Conservation (phyloP, 192 early-diverging fungal species). For the Coemansia sp. region DNA sequence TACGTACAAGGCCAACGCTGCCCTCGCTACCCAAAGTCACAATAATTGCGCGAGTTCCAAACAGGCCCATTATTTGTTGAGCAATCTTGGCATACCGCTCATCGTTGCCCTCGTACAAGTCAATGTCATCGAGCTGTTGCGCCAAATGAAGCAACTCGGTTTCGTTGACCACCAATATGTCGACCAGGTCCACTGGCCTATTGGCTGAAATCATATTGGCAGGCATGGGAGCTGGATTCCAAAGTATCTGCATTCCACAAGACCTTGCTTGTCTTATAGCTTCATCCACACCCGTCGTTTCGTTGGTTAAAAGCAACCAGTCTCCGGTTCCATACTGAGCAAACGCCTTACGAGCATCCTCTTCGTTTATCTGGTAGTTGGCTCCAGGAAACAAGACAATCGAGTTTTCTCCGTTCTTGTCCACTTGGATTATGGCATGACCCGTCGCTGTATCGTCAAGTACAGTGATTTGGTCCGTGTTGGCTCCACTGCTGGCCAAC, state of each 20-base stretch:
- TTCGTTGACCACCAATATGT: constrained; percentile 81
- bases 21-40: constrained; percentile 36
- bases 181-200: constrained; percentile 56
- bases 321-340: constrained; percentile 59
- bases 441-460: constrained; percentile 66
- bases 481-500: constrained; percentile 63
- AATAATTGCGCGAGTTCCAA: constrained; percentile 16
- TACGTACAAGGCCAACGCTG: constrained; percentile 30
- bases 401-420: constrained; percentile 72
- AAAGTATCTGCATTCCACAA: constrained; percentile 65
- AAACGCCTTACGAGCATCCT: constrained; percentile 55
- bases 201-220: constrained; percentile 28
- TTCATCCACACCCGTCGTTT: constrained; percentile 68
- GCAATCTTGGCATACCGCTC: constrained; percentile 8
- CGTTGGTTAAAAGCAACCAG: constrained; percentile 87
- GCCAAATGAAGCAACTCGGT: constrained; percentile 62
- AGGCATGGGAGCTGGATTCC: constrained; percentile 84
- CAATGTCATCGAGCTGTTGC: constrained; percentile 17
- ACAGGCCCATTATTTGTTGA: constrained; percentile 12
- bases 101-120: background rate
- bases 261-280: constrained; percentile 59
- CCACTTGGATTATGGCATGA: constrained; percentile 83
- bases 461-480: constrained; percentile 60
- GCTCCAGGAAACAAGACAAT: constrained; percentile 84
- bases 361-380: constrained; percentile 59